Evolutionary conservation across 805 yeast species (phyloP).

Genomic region (Cyberlindnera bimundalis): DNA sequence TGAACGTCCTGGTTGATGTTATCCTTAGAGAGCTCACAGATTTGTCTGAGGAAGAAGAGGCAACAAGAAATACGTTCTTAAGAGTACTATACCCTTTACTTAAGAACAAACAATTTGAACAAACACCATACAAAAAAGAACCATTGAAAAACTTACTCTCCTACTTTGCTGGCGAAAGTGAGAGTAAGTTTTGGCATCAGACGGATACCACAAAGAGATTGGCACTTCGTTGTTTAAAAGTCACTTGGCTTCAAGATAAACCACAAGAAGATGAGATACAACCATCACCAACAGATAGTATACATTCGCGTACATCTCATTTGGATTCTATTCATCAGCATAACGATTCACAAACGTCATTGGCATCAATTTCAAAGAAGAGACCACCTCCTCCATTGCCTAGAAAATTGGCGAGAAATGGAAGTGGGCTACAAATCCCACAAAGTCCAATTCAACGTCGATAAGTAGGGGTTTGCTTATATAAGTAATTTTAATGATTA

Average conservation of each 20-base stretch:
- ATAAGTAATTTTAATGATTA: too few relatives aligned
- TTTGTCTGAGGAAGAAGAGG: slow-evolving; percentile 55
- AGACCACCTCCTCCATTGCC: slow-evolving; percentile 36
- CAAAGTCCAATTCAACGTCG: not conserved
- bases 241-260: slow-evolving; percentile 29
- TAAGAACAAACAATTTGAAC: slow-evolving; percentile 56
- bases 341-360: slow-evolving; percentile 33
- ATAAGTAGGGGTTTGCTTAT: too few relatives aligned
- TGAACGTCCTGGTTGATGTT: slow-evolving; percentile 80
- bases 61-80: slow-evolving; percentile 64
- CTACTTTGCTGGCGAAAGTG: slow-evolving; percentile 37
- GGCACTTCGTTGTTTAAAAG: slow-evolving; percentile 31
- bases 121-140: slow-evolving; percentile 53
- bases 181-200: slow-evolving; percentile 33
- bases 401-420: slow-evolving; percentile 23
- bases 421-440: slow-evolving; percentile 1
- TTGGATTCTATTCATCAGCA: slow-evolving; percentile 5
- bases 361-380: slow-evolving; percentile 32
- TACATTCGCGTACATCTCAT: not conserved
- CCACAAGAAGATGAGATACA: not conserved
- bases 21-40: slow-evolving; percentile 75
- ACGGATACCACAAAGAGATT: slow-evolving; percentile 39
- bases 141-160: slow-evolving; percentile 50
- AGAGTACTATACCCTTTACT: slow-evolving; percentile 73
- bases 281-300: slow-evolving; percentile 7